Evolutionary conservation across 768 basidiomycete species (phyloP).

Genomic region (Pleurotus tuber-regium): DNA sequence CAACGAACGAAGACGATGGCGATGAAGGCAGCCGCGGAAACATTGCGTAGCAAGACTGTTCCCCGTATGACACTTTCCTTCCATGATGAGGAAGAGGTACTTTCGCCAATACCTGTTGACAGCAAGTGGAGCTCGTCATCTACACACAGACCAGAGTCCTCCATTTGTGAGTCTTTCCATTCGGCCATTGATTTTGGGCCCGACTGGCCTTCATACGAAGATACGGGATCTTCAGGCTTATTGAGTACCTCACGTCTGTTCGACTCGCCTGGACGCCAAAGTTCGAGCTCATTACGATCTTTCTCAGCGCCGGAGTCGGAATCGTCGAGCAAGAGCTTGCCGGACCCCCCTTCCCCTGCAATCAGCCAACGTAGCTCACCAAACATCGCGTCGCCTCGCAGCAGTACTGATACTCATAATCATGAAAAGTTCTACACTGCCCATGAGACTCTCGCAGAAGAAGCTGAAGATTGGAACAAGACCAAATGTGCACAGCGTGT

Average conservation of each 20-base stretch:
- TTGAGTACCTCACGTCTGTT: slow-evolving; percentile 27
- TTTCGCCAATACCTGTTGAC: slow-evolving; percentile 15
- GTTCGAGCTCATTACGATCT: slow-evolving; percentile 30
- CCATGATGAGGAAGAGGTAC: slow-evolving; percentile 22
- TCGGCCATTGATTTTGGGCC: slow-evolving; percentile 59
- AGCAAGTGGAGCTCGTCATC: slow-evolving; percentile 22
- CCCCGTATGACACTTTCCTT: slow-evolving; percentile 37
- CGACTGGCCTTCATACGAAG: slow-evolving; percentile 46
- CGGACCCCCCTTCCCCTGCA: slow-evolving; percentile 2
- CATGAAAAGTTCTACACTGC: slow-evolving; percentile 37
- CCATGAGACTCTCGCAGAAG: slow-evolving; percentile 52
- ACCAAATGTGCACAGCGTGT: slow-evolving; percentile 85
- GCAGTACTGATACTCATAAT: slow-evolving; percentile 7
- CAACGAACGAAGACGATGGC: slow-evolving; percentile 67
- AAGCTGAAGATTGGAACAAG: slow-evolving; percentile 88
- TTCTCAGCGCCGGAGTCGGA: slow-evolving; percentile 27
- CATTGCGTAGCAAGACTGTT: slow-evolving; percentile 43
- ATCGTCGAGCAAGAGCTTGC: slow-evolving; percentile 2
- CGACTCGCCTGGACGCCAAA: slow-evolving; percentile 34
- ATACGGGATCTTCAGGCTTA: slow-evolving; percentile 28
- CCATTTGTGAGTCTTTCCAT: slow-evolving; percentile 61
- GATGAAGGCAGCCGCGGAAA: slow-evolving; percentile 67
- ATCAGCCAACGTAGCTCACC: slow-evolving; percentile 3
- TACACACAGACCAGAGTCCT: slow-evolving; percentile 40
- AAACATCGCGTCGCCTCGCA: slow-evolving; percentile 10